Conservation (phyloP, 1,284 basidiomycete species). For the Ganoderma lingzhi region DNA sequence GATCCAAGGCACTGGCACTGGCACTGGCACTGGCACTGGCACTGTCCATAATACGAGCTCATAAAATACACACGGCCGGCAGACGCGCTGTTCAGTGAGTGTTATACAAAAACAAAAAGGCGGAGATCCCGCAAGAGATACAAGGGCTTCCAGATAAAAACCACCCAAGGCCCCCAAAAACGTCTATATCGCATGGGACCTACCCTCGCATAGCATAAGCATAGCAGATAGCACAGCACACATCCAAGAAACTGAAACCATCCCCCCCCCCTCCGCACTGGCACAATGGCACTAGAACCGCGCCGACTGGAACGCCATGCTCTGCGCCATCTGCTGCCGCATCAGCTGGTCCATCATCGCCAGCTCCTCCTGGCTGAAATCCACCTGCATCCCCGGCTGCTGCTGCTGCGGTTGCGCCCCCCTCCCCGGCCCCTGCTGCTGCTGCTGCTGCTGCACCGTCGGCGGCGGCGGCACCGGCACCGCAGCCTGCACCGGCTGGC, state of each 20-base stretch:
- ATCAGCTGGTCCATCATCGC: constrained; percentile 42
- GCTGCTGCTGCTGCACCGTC: background rate
- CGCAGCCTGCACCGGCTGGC: constrained; percentile 7
- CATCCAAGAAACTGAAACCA: background rate
- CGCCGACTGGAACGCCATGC: constrained; percentile 16
- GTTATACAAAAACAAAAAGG: background rate
- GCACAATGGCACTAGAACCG: background rate
- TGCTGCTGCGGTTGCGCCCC: constrained; percentile 15
- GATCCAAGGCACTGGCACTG: background rate
- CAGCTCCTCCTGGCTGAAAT: constrained; percentile 39
- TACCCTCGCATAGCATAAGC: constrained; percentile 6
- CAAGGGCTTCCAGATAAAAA: background rate
- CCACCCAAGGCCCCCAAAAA: background rate
- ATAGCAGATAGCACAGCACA: background rate
- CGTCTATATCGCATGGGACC: background rate
- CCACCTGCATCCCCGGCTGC: constrained; percentile 31
- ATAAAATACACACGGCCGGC: background rate
- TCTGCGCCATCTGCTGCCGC: constrained; percentile 34
- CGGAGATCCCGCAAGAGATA: background rate
- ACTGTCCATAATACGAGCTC: background rate
- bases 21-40: background rate
- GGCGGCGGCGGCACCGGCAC: background rate
- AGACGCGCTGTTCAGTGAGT: background rate
- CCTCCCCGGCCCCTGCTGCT: constrained; percentile 7
- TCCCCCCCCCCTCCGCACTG: background rate